These are phyloP conservation scores for Themeda triandra DNA, from an alignment of 176 grass and related monocot genomes.

Conservation along the genomic window DNA sequence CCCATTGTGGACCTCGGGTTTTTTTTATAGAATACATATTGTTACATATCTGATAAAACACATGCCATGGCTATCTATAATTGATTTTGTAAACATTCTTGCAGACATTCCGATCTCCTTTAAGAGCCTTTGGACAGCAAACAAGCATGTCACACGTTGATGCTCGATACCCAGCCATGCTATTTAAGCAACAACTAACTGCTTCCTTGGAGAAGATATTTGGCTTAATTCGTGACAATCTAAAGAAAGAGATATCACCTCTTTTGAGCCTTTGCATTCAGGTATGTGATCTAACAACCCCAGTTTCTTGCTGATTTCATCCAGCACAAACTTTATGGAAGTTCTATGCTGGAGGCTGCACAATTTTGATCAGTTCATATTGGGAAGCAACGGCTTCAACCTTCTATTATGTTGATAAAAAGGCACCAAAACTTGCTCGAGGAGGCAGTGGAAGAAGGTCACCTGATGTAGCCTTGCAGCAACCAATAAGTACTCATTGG, in stretches of 20 bases:
- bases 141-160: conserved; percentile 46
- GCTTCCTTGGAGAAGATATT: conserved; percentile 87
- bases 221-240: conserved; percentile 81
- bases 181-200: conserved; percentile 91
- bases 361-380: conserved; percentile 24
- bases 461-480: conserved; percentile 53
- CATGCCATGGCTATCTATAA: background rate
- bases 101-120: conserved; percentile 46
- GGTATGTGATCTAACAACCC: conserved; percentile 27
- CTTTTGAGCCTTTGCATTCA: conserved; percentile 81
- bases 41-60: background rate
- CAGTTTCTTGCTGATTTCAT: conserved; percentile 6
- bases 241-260: conserved; percentile 91
- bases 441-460: conserved; percentile 52
- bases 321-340: background rate
- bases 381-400: conserved; percentile 6
- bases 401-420: conserved; percentile 37
- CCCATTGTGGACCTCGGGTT: background rate
- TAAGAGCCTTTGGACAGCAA: conserved; percentile 50
- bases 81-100: conserved; percentile 19
- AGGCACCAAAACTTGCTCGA: conserved; percentile 87
- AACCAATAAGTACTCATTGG: conserved; percentile 68
- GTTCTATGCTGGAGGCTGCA: background rate
- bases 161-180: conserved; percentile 80
- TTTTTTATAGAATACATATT: conserved; percentile 16